Conservation (phyloP, 306 rosid species). For the Malus asiatica region DNA sequence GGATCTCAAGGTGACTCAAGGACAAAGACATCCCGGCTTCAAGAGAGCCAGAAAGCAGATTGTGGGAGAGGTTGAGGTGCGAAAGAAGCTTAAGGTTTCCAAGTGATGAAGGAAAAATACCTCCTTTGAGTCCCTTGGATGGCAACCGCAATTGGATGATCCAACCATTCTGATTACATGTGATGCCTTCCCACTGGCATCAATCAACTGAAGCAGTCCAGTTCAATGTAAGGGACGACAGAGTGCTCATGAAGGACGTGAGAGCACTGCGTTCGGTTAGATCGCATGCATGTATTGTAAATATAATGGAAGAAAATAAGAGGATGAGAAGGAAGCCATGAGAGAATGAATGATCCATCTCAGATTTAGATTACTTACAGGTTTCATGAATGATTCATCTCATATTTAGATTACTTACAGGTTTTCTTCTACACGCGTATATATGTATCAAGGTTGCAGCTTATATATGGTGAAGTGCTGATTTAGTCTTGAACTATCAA, state of each 20-base stretch:
- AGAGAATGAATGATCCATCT: too few species aligned
- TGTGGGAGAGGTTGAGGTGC: not conserved
- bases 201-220: not conserved
- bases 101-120: not conserved
- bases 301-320: too few species aligned
- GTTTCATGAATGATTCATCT: too few species aligned
- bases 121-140: not conserved
- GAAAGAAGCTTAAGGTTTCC: not conserved
- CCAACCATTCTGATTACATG: not conserved
- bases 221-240: not conserved
- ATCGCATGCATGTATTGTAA: not conserved
- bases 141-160: not conserved
- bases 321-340: too few species aligned
- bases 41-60: not conserved
- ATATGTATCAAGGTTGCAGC: too few species aligned
- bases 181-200: not conserved
- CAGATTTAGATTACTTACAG: too few species aligned
- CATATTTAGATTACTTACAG: too few species aligned
- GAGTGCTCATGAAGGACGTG: not conserved
- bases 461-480: too few species aligned
- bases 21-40: not conserved
- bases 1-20: not conserved
- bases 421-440: too few species aligned
- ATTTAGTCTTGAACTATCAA: too few species aligned
- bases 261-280: not conserved